Evolutionary conservation across 495 filamentous ascomycete species (phyloP).

Genomic region (Aspergillus heteromorphus): DNA sequence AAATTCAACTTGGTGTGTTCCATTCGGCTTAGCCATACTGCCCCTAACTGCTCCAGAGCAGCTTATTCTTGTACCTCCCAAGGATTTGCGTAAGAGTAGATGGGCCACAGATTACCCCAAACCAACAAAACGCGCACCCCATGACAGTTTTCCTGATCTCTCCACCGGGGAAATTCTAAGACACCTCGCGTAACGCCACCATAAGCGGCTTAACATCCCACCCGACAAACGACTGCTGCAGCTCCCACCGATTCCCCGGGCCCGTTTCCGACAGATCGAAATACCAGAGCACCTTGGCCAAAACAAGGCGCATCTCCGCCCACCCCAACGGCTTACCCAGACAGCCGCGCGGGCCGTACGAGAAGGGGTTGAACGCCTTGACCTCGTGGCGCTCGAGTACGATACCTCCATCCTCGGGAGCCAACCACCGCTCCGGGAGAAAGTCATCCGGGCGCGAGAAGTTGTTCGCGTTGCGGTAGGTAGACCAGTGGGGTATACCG

Average conservation of each 20-base stretch:
- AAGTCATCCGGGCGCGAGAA: constrained; percentile 26
- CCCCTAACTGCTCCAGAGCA: too few species aligned
- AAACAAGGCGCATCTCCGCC: constrained; percentile 7
- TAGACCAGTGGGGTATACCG: constrained; percentile 10
- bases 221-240: not conserved
- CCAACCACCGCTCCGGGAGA: constrained; percentile 38
- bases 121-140: too few species aligned
- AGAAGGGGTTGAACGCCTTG: constrained; percentile 30
- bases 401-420: constrained; percentile 14
- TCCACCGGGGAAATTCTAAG: too few species aligned
- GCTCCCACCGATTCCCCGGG: not conserved
- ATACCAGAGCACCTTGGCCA: not conserved
- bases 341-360: constrained; percentile 34
- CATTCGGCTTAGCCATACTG: too few species aligned
- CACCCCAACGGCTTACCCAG: constrained; percentile 28
- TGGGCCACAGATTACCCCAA: too few species aligned
- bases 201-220: not conserved
- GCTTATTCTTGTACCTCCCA: too few species aligned
- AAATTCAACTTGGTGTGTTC: too few species aligned
- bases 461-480: constrained; percentile 14
- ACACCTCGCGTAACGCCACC: too few species aligned
- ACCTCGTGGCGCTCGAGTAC: constrained; percentile 17
- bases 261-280: constrained; percentile 1
- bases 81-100: too few species aligned
- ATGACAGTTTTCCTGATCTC: too few species aligned